Evolutionary conservation across 164 flowering plant genomes (phyloP).

Genomic region (Tetrastigma voinierianum): DNA sequence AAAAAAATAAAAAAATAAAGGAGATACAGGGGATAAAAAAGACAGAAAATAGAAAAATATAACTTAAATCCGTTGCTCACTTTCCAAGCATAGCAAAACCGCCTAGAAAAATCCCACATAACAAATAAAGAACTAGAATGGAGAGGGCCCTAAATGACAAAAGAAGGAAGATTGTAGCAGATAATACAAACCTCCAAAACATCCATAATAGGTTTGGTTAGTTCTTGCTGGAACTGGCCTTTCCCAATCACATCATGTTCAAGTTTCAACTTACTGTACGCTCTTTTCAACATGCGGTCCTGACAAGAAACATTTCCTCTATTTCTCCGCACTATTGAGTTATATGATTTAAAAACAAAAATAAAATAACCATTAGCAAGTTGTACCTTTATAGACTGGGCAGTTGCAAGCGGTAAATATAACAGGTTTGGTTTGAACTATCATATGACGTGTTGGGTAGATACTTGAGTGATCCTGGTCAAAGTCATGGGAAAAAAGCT

Average conservation of each 20-base stretch:
- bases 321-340: background rate
- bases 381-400: constrained; percentile 88
- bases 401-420: constrained; percentile 96
- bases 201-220: constrained; percentile 42
- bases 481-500: too few species aligned
- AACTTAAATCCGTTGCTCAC: too few species aligned
- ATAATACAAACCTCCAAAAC: constrained; percentile 37
- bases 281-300: constrained; percentile 91
- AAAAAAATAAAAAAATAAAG: too few species aligned
- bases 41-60: too few species aligned
- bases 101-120: too few species aligned
- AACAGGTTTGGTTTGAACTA: constrained; percentile 96
- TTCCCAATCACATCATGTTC: constrained; percentile 98
- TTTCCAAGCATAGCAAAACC: too few species aligned
- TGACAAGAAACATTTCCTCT: constrained; percentile 25
- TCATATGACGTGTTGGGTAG: too few species aligned
- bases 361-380: background rate
- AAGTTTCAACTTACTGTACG: constrained; percentile 87
- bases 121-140: too few species aligned
- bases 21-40: too few species aligned
- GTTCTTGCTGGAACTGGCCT: constrained; percentile 89
- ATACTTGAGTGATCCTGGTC: too few species aligned
- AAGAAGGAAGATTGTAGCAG: background rate
- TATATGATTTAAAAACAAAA: background rate
- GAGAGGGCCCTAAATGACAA: background rate